phyloP scores from a whole-genome alignment of 495 filamentous ascomycete species.

The Parachaetomium inaequale region DNA sequence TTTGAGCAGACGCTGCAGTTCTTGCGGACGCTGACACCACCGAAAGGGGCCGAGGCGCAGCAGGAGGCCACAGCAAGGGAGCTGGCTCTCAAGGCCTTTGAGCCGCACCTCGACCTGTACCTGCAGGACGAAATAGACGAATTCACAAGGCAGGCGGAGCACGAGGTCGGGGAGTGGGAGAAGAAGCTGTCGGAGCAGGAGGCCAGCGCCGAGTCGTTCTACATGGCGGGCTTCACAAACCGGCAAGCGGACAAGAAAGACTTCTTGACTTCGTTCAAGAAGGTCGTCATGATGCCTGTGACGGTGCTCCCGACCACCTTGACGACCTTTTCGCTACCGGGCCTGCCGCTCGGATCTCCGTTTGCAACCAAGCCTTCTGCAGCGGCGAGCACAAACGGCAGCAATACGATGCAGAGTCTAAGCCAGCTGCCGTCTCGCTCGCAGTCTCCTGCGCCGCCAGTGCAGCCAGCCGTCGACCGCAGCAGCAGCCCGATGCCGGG shows the following conservation, averaged over 20 bases:
- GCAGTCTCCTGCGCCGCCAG: constrained; percentile 38
- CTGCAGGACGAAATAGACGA: constrained; percentile 86
- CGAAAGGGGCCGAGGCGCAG: constrained; percentile 33
- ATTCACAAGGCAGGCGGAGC: constrained; percentile 71
- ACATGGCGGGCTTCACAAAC: constrained; percentile 83
- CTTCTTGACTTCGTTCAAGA: constrained; percentile 94
- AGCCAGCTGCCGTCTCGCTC: constrained; percentile 43
- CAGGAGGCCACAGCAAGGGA: constrained; percentile 49
- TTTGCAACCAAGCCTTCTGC: constrained; percentile 45
- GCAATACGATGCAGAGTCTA: constrained; percentile 24
- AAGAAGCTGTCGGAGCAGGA: constrained; percentile 87
- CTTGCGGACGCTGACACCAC: constrained; percentile 60
- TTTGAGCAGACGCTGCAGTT: constrained; percentile 82
- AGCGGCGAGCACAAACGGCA: constrained; percentile 28
- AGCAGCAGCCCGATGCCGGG: constrained; percentile 49
- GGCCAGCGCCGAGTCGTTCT: constrained; percentile 84
- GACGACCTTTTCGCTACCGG: constrained; percentile 42
- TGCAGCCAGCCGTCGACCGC: constrained; percentile 23
- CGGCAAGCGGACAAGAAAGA: constrained; percentile 94
- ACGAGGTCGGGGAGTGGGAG: constrained; percentile 80
- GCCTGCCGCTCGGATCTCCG: constrained; percentile 45
- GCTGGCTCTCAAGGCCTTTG: constrained; percentile 69
- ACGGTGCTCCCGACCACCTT: constrained; percentile 65
- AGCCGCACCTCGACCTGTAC: constrained; percentile 90
- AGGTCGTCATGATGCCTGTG: constrained; percentile 98